These are phyloP conservation scores for Globisporangium paddicum DNA, from an alignment of 352 stramenopile species.

Conservation along the genomic window DNA sequence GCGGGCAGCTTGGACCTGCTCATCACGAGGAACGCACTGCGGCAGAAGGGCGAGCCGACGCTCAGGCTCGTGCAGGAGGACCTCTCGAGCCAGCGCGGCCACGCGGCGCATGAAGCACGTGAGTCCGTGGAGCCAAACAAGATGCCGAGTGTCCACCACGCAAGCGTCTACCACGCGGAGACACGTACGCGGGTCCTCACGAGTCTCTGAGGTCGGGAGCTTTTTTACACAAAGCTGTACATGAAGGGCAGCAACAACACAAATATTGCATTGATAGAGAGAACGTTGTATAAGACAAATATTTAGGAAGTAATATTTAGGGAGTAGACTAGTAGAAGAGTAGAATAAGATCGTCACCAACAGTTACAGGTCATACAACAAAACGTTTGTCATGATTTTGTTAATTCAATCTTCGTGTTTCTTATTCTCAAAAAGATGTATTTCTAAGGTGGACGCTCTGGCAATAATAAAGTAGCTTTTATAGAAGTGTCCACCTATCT, in stretches of 20 bases:
- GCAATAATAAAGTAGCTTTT: neutral
- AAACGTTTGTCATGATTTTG: neutral
- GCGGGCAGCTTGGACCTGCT: conserved; percentile 38
- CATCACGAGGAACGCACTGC: conserved; percentile 20
- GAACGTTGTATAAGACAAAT: no score
- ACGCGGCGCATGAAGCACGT: neutral
- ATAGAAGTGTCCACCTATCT: neutral
- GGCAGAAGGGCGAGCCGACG: conserved; percentile 11
- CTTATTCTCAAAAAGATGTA: neutral
- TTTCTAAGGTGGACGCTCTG: neutral
- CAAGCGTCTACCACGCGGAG: neutral
- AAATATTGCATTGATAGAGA: no score
- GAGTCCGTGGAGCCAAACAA: neutral
- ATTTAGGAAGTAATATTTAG: no score
- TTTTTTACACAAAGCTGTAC: neutral
- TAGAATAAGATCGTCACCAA: neutral
- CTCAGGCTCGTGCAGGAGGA: conserved; percentile 35
- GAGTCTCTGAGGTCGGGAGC: neutral
- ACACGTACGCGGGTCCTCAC: neutral
- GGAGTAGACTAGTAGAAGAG: no score
- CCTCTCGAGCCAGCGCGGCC: conserved; percentile 2
- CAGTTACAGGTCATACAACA: neutral
- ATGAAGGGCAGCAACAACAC: neutral
- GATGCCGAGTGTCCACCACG: neutral
- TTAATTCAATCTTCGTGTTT: neutral